Percentiles rank a stretch among this genome's conserved stretches.
Evolutionary conservation across 768 basidiomycete genomes (phyloP).

Genomic region (Brasilioporus rufonigricans): DNA sequence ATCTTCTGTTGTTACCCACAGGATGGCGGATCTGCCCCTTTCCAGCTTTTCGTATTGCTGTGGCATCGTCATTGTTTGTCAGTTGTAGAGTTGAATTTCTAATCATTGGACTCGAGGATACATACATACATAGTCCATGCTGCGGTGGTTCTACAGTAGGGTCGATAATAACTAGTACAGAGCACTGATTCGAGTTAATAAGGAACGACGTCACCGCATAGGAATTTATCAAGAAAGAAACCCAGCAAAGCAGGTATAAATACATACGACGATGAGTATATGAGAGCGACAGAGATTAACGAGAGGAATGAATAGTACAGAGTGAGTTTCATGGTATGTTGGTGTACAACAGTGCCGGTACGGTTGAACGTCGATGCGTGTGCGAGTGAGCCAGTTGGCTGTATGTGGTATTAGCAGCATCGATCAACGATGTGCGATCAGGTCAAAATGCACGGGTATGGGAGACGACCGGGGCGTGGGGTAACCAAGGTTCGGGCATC

Average conservation of each 20-base stretch:
- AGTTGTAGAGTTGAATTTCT: neutral
- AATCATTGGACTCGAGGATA: neutral
- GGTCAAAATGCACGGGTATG: constrained; percentile 12
- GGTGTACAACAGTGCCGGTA: constrained; percentile 12
- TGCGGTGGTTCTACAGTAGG: constrained; percentile 13
- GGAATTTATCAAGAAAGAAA: constrained; percentile 4
- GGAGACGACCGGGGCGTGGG: neutral
- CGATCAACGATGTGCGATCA: constrained; percentile 13
- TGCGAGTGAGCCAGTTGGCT: neutral
- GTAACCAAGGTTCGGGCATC: constrained; percentile 30
- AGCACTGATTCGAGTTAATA: neutral
- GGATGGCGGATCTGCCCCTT: neutral
- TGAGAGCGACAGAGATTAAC: neutral
- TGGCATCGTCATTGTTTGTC: neutral
- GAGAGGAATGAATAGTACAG: constrained; percentile 11
- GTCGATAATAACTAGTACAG: constrained; percentile 17
- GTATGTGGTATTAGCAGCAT: neutral
- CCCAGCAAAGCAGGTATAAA: neutral
- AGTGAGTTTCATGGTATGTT: neutral
- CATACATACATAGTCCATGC: neutral
- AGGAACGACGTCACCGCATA: neutral
- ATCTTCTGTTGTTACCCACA: neutral
- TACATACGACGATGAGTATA: neutral
- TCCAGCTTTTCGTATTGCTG: neutral
- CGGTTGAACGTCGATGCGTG: constrained; percentile 4